Base-by-base conservation (phyloP, 768 basidiomycete genomes). In the Termitomyces sp. region DNA sequence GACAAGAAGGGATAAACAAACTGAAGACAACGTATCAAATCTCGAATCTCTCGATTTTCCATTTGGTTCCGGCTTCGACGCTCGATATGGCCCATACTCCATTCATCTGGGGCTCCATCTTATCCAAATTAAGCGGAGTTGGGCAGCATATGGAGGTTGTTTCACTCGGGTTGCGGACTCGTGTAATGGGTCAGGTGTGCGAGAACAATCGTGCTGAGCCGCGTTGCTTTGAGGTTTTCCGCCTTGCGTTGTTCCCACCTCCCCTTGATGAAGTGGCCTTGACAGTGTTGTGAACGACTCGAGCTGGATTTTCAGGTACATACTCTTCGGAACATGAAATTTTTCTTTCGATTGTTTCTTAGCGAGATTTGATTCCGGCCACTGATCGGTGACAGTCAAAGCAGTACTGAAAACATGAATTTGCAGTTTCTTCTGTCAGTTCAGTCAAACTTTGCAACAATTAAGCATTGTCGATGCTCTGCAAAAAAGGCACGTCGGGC, bases 1-100 rank as follows among this genome's bases (percentile, higher is more conserved):
- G 50, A 50, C 30, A 26, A 48, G 33, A 50, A 54, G 43, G 31
- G 42, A 49, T 21, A 56, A 55, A 52, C 50, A 47, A 38, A 53
- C 48, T 33, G 10, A 55, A 42, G 14, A 35, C 41, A 35, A 40
- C 15, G 38, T 40, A 51, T 41, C 46, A 48, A 54, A 42, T 53
- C 44, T 50, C 50, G 51, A 55, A 42, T 26, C 42, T 50, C 54
- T 45, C 48, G 52, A 47, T 61, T 46, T 48, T 52, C 43, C 50
- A 41, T 56, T 53, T 42, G 41, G 37, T 48, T 21, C 35, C 44
- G 30, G 35, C 23, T 52, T 60, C 49, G 56, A 56, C 15, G 50
- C 56, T 60, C 15, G 31, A 60, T 60, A 51, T 60, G 43, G 60
- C 50, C 38, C 50, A 28, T 61, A 21, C 53, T 37, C 55, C 56